These are phyloP conservation scores for Diospyros lotus DNA, from an alignment of 148 eudicot genomes.

Conservation along the genomic window DNA sequence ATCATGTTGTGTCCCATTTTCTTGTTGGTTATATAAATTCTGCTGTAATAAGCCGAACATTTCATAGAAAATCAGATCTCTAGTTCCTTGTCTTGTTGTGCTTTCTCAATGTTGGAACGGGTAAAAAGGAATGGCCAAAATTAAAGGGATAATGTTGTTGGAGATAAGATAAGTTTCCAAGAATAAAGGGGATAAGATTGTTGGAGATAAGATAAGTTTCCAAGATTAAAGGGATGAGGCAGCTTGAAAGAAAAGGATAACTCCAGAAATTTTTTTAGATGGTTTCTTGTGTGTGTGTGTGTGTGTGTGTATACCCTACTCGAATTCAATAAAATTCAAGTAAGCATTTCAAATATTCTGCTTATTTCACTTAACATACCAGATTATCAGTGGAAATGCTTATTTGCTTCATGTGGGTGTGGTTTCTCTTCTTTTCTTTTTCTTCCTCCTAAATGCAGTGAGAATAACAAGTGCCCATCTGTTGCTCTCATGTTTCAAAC, in stretches of 20 bases:
- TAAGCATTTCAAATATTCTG: too few species aligned
- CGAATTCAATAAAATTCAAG: too few species aligned
- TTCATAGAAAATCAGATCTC: not conserved
- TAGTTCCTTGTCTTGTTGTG: not conserved
- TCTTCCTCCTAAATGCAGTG: constrained; percentile 32
- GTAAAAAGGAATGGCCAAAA: not conserved
- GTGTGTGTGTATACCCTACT: too few species aligned
- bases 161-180: too few species aligned
- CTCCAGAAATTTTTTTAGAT: too few species aligned
- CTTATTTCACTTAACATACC: too few species aligned
- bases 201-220: too few species aligned
- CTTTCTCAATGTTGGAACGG: not conserved
- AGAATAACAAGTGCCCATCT: constrained; percentile 61
- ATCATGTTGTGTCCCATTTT: not conserved
- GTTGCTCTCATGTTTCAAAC: constrained; percentile 82
- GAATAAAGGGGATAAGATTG: too few species aligned
- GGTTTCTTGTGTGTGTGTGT: too few species aligned
- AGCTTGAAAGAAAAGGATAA: too few species aligned
- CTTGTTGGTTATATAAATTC: not conserved
- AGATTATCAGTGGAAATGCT: too few species aligned
- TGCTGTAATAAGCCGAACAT: not conserved
- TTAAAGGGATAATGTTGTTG: not conserved
- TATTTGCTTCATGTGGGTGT: not conserved
- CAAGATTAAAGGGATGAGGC: too few species aligned
- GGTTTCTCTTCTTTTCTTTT: not conserved